Conservation (phyloP, 1,284 basidiomycete genomes). For the Clitocybe nebularis region DNA sequence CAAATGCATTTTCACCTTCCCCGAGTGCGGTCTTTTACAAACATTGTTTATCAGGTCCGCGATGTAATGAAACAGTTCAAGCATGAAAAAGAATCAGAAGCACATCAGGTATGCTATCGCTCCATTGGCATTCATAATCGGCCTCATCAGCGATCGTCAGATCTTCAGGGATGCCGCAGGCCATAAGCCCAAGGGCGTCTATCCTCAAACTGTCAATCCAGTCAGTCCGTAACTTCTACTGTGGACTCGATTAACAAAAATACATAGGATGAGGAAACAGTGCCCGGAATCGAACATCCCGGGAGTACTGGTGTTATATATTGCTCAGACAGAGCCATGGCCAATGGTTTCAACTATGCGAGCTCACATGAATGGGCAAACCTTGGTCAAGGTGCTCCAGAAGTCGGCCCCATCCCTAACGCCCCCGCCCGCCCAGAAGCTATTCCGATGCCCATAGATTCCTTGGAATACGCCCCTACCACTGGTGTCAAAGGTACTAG, state of each 20-base stretch:
- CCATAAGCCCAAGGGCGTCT: slow-evolving; percentile 56
- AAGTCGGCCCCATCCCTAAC: slow-evolving; percentile 80
- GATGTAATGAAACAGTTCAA: slow-evolving; percentile 54
- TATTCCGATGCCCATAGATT: slow-evolving; percentile 65
- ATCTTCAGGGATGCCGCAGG: slow-evolving; percentile 71
- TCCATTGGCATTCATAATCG: neutral
- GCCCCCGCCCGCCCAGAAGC: slow-evolving; percentile 63
- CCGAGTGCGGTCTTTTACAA: slow-evolving; percentile 34
- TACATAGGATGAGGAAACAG: slow-evolving; percentile 71
- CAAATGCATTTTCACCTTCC: slow-evolving; percentile 38
- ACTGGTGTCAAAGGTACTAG: slow-evolving; percentile 78
- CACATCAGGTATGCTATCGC: slow-evolving; percentile 59
- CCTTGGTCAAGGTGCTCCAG: slow-evolving; percentile 81
- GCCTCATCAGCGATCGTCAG: slow-evolving; percentile 27
- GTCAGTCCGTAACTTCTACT: no score
- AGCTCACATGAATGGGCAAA: slow-evolving; percentile 82
- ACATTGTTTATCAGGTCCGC: slow-evolving; percentile 48
- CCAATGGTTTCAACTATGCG: slow-evolving; percentile 83
- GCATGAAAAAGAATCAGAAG: slow-evolving; percentile 79
- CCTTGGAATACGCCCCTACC: slow-evolving; percentile 91
- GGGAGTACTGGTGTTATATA: slow-evolving; percentile 81
- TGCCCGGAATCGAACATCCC: slow-evolving; percentile 79
- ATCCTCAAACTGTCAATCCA: slow-evolving; percentile 69
- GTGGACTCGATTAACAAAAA: no score
- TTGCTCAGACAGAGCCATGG: slow-evolving; percentile 84